Base-by-base conservation (phyloP, 2,329 filamentous ascomycete species). In the Parafenestella ontariensis region DNA sequence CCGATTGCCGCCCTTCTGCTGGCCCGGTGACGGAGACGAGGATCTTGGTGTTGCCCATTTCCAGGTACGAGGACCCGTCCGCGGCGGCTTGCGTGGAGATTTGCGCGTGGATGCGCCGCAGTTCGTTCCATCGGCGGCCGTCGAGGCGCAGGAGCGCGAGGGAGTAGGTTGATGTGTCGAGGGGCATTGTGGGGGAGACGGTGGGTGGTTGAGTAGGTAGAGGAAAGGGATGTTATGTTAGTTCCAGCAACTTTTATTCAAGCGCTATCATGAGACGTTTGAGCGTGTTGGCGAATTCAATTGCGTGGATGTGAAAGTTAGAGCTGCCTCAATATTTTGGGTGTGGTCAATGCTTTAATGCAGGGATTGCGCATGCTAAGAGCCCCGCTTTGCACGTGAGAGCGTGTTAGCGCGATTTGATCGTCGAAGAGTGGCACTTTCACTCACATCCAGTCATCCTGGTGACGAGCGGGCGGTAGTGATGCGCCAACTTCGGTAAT, bases 21-120 rank as follows among this genome's bases (percentile, higher is more conserved):
- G 95, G 95, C 0, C 95, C 95, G 1, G 88, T 87, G 43, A 99
- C 88, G 21, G 93, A 92, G 78, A 94, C 97, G 78, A 98, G 91
- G 65, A 99, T 89, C 74, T 96, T 95, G 20, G 95, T 99, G 78
- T 98, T 96, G 68, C 95, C 95, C 89, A 96, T 96, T 74, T 96
- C 92, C 54, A 98, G 87, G 77, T 96, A 96, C 58, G 89, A 91
- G 40, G 91, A 96, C 31, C 95, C 95, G 68, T 98, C 95, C 50
- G 93, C 92, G 45, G 93, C 89, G 56, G 93, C 89, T 77, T 97
- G 95, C 1, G 92, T 97, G 58, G 89, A 90, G 72, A 99, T 92
- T 77, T 96, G 91, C 43, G 90, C 94, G 71, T 92, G 87, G 46
- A 96, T 85, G 7, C 91, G 88, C 24, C 95, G 92, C 34, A 99